Evolutionary conservation across 345 rosid genomes (phyloP), one percentile per base, ranked within the genome.

Genomic region (Alliaria petiolata): DNA sequence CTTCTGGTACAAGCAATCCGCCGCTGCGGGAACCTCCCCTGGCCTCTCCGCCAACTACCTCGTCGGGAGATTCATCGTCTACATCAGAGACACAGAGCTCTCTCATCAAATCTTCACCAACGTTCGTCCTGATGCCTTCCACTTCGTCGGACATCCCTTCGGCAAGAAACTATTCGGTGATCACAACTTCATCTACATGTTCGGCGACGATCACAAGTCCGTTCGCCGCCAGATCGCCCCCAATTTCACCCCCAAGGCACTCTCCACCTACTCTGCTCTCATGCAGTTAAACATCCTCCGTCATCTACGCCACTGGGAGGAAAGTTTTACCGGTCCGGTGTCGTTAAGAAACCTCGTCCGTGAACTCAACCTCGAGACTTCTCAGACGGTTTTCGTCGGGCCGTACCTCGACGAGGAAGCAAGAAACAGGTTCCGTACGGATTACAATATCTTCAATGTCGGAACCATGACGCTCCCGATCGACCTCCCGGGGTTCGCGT

Each of bases 141-240:
- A 65, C 61, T 84, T 93, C 1, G 77, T 88, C 2, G 98, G 95
- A 11, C 93, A 90, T 75, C 97, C 93, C 0, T 93, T 93, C 25
- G 98, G 98, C 0, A 93, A 87, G 64, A 90, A 86, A 55, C 85
- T 93, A 5, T 93, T 93, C 58, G 97, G 97, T 4, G 90, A 93
- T 8, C 93, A 90, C 70, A 93, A 93, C 64, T 50, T 93, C 69
- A 88, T 93, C 33, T 93, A 87, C 73, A 80, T 90, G 90, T 84
- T 87, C 65, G 98, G 95, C 1, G 91, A 93, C 7, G 90, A 85
- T 11, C 97, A 93, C 71, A 93, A 87, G 13, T 85, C 87, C 49
- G 86, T 93, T 52, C 93, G 97, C 35, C 84, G 89, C 26, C 88
- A 83, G 36, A 81, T 93, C 8, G 96, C 93, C 6, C 98, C 98